A percentile compares a stretch with the other conserved stretches of the same genome.
phyloP scores from a whole-genome alignment of 2,329 filamentous ascomycete species.

The Fusarium marasasianum region DNA sequence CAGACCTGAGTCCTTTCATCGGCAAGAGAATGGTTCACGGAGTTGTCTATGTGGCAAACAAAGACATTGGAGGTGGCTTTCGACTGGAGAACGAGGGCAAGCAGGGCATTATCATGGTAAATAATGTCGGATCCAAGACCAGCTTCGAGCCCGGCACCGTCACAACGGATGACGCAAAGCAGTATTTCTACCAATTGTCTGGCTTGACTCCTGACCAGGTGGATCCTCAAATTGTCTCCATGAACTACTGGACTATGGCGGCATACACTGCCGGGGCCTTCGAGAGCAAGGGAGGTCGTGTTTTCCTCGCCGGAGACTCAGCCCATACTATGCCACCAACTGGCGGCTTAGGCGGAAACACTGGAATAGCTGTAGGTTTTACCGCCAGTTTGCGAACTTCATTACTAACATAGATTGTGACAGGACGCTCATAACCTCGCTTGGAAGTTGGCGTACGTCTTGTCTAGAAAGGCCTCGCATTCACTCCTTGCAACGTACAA shows the following conservation, averaged over 20 bases:
- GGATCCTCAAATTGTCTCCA: background rate
- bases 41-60: background rate
- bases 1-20: background rate
- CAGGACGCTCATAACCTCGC: background rate
- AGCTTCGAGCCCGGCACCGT: background rate
- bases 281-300: background rate
- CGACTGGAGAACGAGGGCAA: background rate
- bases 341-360: background rate
- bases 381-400: accelerated
- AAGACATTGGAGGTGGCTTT: background rate
- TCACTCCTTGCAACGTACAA: background rate
- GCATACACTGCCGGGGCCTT: background rate
- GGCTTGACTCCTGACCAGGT: background rate
- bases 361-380: background rate
- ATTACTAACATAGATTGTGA: accelerated
- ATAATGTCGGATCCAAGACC: background rate
- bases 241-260: background rate
- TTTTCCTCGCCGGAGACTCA: background rate
- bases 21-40: background rate
- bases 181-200: background rate
- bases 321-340: background rate
- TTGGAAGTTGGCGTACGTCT: background rate
- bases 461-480: background rate
- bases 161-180: background rate
- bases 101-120: background rate